Evolutionary conservation across 2,329 filamentous ascomycete species (phyloP), one percentile per base, ranked within the genome.

Genomic region (Sclerotinia sclerotiorum): DNA sequence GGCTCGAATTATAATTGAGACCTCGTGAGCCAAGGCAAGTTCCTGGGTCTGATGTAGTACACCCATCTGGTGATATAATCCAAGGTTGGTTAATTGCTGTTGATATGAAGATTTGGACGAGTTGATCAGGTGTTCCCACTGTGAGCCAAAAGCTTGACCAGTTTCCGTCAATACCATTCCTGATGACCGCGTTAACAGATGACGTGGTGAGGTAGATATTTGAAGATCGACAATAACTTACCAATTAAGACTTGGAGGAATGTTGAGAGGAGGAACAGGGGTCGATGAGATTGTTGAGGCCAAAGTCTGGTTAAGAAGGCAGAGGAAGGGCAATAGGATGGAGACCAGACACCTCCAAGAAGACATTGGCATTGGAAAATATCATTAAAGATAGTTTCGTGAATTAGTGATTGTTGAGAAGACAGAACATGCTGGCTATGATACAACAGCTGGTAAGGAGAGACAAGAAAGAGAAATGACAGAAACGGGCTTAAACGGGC

Each of bases 121-220:
- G 29, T 19, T 48, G 46, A 58, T 21, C 10, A 65, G 62, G 67
- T 60, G 62, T 66, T 44, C 67, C 67, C 32, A 66, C 82, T 74
- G 79, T 84, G 68, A 93, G 80, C 21, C 80, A 81, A 72, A 91
- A 87, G 11, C 88, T 86, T 19, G 88, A 91, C 90, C 90, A 93
- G 69, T 84, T 84, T 7, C 89, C 89, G 76, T 91, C 89, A 48
- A 66, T 66, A 35, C 67, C 67, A 60, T 66, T 60, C 67, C 67
- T 69, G n/a, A 29, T 32, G 42, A 35, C 21, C 49, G n/a, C 32
- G 60, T 68, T 39, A 68, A 54, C 24, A 51, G 24, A 4, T 42
- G 48, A 44, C 11, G 54, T 17, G 6, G 5, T 55, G 10, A 55
- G 29, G 27, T 39, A 13, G 15, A 39, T 24, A 3, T 13, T 54